A percentile compares a stretch with the other conserved stretches of the same genome.
Evolutionary conservation across 352 stramenopile species (phyloP).

Genomic region (Salisapilia sapeloensis): DNA sequence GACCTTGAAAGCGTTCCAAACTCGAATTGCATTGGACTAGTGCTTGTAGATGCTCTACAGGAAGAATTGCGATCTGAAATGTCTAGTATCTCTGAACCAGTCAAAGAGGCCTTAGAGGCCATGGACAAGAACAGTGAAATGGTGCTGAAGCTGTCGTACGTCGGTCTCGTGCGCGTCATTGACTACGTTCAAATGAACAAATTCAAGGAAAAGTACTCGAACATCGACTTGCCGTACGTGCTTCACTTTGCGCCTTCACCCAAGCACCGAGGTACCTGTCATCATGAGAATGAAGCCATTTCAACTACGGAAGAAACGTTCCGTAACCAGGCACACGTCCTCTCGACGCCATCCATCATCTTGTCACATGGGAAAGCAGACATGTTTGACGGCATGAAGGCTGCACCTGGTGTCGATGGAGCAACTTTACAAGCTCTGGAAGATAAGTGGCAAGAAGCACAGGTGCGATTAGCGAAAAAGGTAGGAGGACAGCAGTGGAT

Average conservation of each 20-base stretch:
- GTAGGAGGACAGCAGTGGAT: constrained; percentile 34
- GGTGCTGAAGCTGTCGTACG: constrained; percentile 24
- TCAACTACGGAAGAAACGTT: constrained; percentile 43
- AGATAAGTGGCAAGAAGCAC: constrained; percentile 41
- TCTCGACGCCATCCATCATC: constrained; percentile 48
- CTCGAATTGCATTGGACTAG: background rate
- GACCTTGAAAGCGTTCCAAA: background rate
- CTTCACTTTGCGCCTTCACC: constrained; percentile 48
- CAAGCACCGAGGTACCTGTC: constrained; percentile 30
- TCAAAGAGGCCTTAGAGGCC: constrained; percentile 23
- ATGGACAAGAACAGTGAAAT: constrained; percentile 51
- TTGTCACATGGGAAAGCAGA: constrained; percentile 40
- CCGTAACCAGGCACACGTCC: constrained; percentile 10
- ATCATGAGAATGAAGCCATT: constrained; percentile 37
- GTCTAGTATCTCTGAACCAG: constrained; percentile 37
- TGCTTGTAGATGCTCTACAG: background rate
- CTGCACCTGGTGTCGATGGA: constrained; percentile 22
- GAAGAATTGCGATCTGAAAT: constrained; percentile 41
- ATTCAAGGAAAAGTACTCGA: constrained; percentile 28
- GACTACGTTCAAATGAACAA: constrained; percentile 44
- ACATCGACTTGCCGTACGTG: constrained; percentile 29
- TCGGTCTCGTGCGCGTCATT: constrained; percentile 56
- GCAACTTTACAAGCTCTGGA: constrained; percentile 25
- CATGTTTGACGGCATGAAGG: constrained; percentile 59
- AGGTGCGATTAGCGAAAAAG: constrained; percentile 26